Evolutionary conservation across 768 basidiomycete species (phyloP).

Genomic region (Tricholoma bakamatsutake): DNA sequence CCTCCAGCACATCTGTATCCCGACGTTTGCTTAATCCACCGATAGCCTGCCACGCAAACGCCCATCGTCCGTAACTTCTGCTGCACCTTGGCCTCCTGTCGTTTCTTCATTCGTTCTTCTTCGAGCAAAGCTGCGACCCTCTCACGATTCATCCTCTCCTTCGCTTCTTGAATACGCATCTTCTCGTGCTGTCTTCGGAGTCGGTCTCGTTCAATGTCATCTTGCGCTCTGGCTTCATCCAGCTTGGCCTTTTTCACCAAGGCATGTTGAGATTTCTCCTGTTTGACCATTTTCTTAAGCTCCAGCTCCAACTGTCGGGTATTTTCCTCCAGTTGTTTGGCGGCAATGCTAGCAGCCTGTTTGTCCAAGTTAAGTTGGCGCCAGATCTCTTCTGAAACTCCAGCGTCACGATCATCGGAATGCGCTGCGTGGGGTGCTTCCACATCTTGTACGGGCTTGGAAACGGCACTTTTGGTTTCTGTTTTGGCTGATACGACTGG

Average conservation of each 20-base stretch:
- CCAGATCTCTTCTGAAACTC: not conserved
- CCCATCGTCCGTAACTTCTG: slow-evolving; percentile 40
- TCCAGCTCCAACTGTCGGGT: not conserved
- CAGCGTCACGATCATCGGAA: not conserved
- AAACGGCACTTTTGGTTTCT: not conserved
- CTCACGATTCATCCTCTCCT: not conserved
- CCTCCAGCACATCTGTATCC: slow-evolving; percentile 21
- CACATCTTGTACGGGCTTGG: not conserved
- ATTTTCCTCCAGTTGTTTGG: not conserved
- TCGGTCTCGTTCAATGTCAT: not conserved
- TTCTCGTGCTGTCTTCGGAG: not conserved
- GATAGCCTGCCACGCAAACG: slow-evolving; percentile 29
- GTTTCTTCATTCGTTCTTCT: not conserved
- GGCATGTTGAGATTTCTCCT: not conserved
- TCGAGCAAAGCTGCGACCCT: not conserved
- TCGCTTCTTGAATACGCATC: not conserved
- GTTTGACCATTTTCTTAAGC: not conserved
- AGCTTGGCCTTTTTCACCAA: not conserved
- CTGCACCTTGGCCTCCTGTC: slow-evolving; percentile 37
- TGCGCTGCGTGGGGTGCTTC: not conserved
- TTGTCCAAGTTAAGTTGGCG: not conserved
- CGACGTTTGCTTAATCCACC: slow-evolving; percentile 12
- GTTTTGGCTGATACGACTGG: not conserved
- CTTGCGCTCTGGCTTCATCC: not conserved
- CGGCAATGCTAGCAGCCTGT: not conserved